Percentiles rank a stretch among this genome's conserved stretches.
phyloP scores from a whole-genome alignment of 768 basidiomycete species.

The Hypholoma fasciculare region DNA sequence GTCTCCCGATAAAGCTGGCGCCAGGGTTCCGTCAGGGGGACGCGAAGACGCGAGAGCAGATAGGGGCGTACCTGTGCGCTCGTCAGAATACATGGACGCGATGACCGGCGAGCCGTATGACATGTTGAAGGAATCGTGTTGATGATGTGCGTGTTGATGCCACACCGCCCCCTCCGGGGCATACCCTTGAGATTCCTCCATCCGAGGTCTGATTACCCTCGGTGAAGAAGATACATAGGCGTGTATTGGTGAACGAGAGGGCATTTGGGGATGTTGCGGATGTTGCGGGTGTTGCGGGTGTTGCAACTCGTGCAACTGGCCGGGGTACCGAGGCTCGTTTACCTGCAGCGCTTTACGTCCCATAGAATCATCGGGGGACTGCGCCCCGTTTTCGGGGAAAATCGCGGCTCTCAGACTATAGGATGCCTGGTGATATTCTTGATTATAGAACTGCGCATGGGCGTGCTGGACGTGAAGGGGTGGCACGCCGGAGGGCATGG shows the following conservation, averaged over 20 bases:
- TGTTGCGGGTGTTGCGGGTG: conserved; percentile 3
- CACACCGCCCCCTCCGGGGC: conserved; percentile 26
- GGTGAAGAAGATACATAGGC: conserved; percentile 22
- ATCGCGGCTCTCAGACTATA: conserved; percentile 61
- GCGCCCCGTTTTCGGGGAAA: conserved; percentile 40
- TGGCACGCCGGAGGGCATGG: conserved; percentile 12
- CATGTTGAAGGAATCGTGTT: conserved; percentile 30
- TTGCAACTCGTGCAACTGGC: neutral
- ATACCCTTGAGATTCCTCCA: conserved; percentile 26
- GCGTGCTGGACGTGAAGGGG: conserved; percentile 23
- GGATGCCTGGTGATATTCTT: conserved; percentile 16
- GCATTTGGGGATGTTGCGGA: conserved; percentile 7
- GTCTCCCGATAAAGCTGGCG: conserved; percentile 30
- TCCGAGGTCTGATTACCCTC: conserved; percentile 27
- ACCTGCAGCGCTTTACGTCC: conserved; percentile 30
- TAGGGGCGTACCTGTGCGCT: conserved; percentile 49
- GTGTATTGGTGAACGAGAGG: neutral
- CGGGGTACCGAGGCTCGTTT: neutral
- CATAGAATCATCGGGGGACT: conserved; percentile 26
- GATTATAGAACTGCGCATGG: conserved; percentile 20
- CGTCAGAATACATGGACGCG: conserved; percentile 54
- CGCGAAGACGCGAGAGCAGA: conserved; percentile 1
- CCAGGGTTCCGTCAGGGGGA: conserved; percentile 1
- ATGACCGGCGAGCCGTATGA: conserved; percentile 46
- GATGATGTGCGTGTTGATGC: conserved; percentile 26